Evolutionary conservation across 306 rosid genomes (phyloP), one percentile per base, ranked within the genome.

Genomic region (Cucurbita moschata): DNA sequence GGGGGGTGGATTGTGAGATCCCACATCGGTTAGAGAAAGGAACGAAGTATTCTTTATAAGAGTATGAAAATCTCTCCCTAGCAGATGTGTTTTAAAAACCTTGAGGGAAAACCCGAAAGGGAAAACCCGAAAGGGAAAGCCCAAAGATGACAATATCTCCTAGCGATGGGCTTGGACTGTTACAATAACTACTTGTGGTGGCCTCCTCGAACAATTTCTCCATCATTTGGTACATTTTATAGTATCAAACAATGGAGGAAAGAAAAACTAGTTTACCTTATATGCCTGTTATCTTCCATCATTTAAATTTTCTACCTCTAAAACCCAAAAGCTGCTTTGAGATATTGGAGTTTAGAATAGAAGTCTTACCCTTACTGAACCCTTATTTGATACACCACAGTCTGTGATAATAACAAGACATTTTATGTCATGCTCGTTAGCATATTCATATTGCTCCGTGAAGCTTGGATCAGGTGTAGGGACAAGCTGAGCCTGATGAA

Each of bases 361-460:
- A 72, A 62, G 63, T 71, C 55, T 78, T 85, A 93, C 98, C 97
- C 85, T 90, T 58, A 90, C 93, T 40, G 86, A 85, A 81, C 75
- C 92, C 14, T 79, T 74, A 60, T 78, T 81, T 54, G 90, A 80
- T 71, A 85, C 81, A 74, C 82, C 87, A 39, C 87, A 73, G 83
- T 90, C 97, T 16, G 92, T 86, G 61, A 93, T 87, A 77, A 90
- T 90, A 81, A 88, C 92, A 3, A 93, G 94, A 81, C 90, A 90
- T 81, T 93, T 93, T 74, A 93, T 88, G 77, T 89, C 98, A 72
- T 85, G 94, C 76, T 93, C 98, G 46, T 86, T 87, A 21, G 98
- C 98, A 72, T 90, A 93, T 81, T 93, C 97, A 79, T 93, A 93
- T 81, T 93, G 96, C 75, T 90, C 98, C 19, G 98, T 93, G 46